These are phyloP conservation scores for Pseudogymnoascus sp. DNA, from an alignment of 2,329 filamentous ascomycete species.

Conservation along the genomic window DNA sequence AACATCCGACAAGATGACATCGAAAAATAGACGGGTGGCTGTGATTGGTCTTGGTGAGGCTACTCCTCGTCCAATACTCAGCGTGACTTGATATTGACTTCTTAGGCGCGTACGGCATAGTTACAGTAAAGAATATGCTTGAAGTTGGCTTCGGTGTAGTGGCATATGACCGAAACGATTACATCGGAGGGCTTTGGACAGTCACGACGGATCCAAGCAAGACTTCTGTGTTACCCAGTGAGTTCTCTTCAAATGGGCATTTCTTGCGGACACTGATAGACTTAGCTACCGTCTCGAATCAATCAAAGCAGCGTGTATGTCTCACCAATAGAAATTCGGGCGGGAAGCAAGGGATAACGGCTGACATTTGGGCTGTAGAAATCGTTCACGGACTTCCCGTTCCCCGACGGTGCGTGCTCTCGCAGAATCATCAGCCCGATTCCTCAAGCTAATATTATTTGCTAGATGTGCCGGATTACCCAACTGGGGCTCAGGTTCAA, in stretches of 20 bases:
- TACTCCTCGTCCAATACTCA: not conserved
- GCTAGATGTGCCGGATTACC: constrained; percentile 10
- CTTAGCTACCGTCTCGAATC: constrained; percentile 29
- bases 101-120: constrained; percentile 13
- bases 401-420: constrained; percentile 32
- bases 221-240: constrained; percentile 31
- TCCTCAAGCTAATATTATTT: not conserved
- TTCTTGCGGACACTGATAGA: constrained; percentile 11
- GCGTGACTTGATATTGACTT: not conserved
- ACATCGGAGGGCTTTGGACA: constrained; percentile 39
- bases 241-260: constrained; percentile 10
- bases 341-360: not conserved
- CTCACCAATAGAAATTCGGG: constrained; percentile 34
- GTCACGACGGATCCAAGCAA: constrained; percentile 32
- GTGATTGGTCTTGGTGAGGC: constrained; percentile 23
- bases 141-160: constrained; percentile 39
- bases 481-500: constrained; percentile 25
- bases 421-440: not conserved
- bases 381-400: constrained; percentile 35
- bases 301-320: constrained; percentile 14
- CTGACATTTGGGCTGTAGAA: not conserved
- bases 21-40: constrained; percentile 15
- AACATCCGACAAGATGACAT: not conserved
- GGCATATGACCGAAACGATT: constrained; percentile 32
- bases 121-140: constrained; percentile 31